These are phyloP conservation scores for Carex arenaria DNA, from an alignment of 202 grass and related monocot genomes.

Conservation along the genomic window DNA sequence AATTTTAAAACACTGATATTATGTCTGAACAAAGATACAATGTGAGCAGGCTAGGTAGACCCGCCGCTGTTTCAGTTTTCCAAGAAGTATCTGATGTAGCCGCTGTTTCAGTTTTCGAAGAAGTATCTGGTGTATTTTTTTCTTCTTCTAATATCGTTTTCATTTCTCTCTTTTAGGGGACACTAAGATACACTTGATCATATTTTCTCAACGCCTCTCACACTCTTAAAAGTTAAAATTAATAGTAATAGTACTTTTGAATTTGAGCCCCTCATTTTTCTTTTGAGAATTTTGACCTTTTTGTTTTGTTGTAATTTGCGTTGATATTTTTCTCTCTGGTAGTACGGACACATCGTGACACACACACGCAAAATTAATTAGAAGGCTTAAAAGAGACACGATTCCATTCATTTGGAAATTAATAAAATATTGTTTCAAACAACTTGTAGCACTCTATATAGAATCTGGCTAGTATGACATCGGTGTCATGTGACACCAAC, in stretches of 20 bases:
- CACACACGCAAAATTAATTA: not conserved
- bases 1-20: too few species aligned
- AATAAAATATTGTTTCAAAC: not conserved
- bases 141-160: slow-evolving; percentile 15
- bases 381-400: not conserved
- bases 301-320: not conserved
- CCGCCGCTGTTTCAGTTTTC: too few species aligned
- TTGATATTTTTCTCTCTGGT: not conserved
- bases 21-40: too few species aligned
- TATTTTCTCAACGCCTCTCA: slow-evolving; percentile 8
- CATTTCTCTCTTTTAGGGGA: slow-evolving; percentile 28
- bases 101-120: too few species aligned
- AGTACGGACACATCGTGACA: not conserved
- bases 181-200: not conserved
- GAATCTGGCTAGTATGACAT: too few species aligned
- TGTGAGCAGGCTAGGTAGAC: too few species aligned
- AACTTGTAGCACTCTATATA: not conserved
- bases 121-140: not conserved
- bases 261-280: not conserved
- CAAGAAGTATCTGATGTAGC: not conserved
- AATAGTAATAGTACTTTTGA: not conserved
- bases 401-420: not conserved
- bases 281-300: not conserved
- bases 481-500: too few species aligned
- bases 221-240: not conserved